phyloP scores from a whole-genome alignment of 2,329 filamentous ascomycete species.

The Fusarium robinianum region DNA sequence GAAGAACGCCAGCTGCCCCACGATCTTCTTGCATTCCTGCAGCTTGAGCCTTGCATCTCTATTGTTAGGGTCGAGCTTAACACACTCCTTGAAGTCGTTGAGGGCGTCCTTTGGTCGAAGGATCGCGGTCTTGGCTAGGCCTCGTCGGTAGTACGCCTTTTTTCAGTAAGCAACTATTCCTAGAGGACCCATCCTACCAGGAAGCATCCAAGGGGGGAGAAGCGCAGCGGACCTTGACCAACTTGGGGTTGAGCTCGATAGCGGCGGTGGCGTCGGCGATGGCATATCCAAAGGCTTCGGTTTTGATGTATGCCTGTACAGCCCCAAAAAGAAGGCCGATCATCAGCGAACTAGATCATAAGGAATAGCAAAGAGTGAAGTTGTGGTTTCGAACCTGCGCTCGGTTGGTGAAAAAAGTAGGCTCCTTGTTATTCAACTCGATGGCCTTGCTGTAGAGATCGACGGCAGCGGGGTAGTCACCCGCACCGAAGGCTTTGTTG shows the following conservation, averaged over 20 bases:
- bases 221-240: conserved; percentile 73
- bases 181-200: too few relatives aligned
- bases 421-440: conserved; percentile 77
- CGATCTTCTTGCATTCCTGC: conserved; percentile 91
- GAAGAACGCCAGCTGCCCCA: conserved; percentile 89
- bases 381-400: conserved; percentile 71
- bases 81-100: conserved; percentile 88
- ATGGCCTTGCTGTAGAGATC: conserved; percentile 89
- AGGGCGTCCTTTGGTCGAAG: conserved; percentile 86
- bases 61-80: conserved; percentile 84
- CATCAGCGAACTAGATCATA: conserved; percentile 53
- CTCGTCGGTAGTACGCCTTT: conserved; percentile 96
- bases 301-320: conserved; percentile 89
- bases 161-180: too few relatives aligned
- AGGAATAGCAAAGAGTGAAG: conserved; percentile 11
- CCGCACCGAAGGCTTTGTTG: conserved; percentile 87
- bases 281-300: conserved; percentile 92
- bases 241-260: conserved; percentile 83
- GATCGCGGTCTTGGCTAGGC: conserved; percentile 89
- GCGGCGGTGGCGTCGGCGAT: conserved; percentile 89
- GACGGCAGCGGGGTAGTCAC: conserved; percentile 84
- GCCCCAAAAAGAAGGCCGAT: conserved; percentile 3
- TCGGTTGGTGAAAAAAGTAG: conserved; percentile 91
- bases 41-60: conserved; percentile 90
- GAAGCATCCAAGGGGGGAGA: not conserved